Evolutionary conservation across 2,329 filamentous ascomycete genomes (phyloP).

Genomic region (Trichocomaceae sp.): DNA sequence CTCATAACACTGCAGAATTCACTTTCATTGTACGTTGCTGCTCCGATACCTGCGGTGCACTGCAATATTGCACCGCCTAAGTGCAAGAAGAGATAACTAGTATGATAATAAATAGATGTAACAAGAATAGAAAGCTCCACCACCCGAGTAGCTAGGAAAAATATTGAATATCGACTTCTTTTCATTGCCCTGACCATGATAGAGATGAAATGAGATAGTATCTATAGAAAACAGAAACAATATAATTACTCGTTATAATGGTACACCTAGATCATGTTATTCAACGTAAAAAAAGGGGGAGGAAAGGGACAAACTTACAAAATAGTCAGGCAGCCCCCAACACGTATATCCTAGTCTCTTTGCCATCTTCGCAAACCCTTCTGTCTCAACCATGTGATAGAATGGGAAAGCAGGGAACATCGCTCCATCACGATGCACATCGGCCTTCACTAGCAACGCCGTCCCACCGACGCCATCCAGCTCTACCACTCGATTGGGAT

Average conservation of each 20-base stretch:
- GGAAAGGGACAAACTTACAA: conserved; percentile 52
- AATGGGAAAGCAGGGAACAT: conserved; percentile 98
- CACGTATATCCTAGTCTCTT: conserved; percentile 77
- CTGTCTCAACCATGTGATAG: conserved; percentile 94
- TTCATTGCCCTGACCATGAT: not conserved
- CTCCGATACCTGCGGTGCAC: not conserved
- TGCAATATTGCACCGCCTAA: conserved; percentile 3
- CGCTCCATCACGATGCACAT: conserved; percentile 92
- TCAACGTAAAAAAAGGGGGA: not conserved
- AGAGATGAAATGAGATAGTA: not conserved
- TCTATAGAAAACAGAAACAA: not conserved
- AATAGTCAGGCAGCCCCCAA: conserved; percentile 92
- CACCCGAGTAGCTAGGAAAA: not conserved
- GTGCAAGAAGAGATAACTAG: not conserved
- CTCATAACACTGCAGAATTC: not conserved
- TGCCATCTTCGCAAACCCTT: conserved; percentile 97
- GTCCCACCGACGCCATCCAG: conserved; percentile 94
- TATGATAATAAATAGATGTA: not conserved
- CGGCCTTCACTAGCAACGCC: conserved; percentile 86
- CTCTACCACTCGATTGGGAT: conserved; percentile 59
- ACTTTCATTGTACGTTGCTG: not conserved
- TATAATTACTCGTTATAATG: conserved; percentile 72
- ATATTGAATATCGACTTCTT: not conserved
- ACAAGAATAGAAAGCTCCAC: not conserved
- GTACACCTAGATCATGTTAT: conserved; percentile 57